Base-by-base conservation (phyloP, 1,284 basidiomycete genomes). In the Volvariella surrecta region DNA sequence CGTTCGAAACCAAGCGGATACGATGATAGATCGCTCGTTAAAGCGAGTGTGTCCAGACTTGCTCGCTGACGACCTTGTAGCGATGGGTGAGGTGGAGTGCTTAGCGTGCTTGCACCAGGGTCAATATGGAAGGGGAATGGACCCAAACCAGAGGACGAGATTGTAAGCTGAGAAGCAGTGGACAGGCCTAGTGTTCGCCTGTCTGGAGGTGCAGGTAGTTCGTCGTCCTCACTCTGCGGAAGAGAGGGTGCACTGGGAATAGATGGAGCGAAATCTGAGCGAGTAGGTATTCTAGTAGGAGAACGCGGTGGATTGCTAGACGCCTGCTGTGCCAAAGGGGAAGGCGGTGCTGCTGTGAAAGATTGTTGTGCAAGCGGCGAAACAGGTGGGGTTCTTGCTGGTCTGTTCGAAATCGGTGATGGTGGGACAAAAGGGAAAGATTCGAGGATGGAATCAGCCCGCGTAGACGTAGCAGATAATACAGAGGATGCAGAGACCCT, bases 61-160 rank as follows among this genome's bases (percentile, higher is more conserved):
- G 86, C 86, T 43, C 87, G 74, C 58, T 82, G 74, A 40, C 75
- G 71, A 28, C 60, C 64, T 44, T 61, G 58, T 54, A 65, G 67
- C 30, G 63, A 56, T n/a, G 64, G 60, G 32, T 61, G 60, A 9
- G 55, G 43, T 13, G 48, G 51, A 43, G 52, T 50, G 41, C 51
- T 47, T 32, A 60, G 61, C 22, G 48, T 43, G 45, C 47, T 52
- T 39, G 54, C 54, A 46, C 74, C 74, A 32, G 76, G 68, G 48
- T 86, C 84, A 55, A 89, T 86, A 49, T 88, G 85, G 74, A 89
- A 89, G 30, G 83, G 79, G 71, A 88, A 89, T 44, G 74, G 84
- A 24, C 78, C 82, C 47, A 83, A 68, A 34, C 83, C 84, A 32
- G 79, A 79, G 16, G 84, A 85, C 34, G 77, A 73, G 3, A 81